Percentiles rank a stretch among this genome's conserved stretches.
phyloP scores from a whole-genome alignment of 768 basidiomycete species.

The Exsudoporus frostii region DNA sequence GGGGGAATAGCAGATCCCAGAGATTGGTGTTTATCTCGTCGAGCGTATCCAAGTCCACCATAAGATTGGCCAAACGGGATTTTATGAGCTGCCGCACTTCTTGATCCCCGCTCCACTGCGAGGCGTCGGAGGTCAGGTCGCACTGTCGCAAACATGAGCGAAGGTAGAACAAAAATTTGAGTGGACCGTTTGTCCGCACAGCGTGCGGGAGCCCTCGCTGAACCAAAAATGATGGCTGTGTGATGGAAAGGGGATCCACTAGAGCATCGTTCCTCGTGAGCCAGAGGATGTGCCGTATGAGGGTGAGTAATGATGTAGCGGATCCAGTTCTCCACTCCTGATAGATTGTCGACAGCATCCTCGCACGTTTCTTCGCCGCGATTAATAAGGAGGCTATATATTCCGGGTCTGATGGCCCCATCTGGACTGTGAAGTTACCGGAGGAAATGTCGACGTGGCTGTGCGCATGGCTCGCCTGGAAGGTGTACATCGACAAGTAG shows the following conservation, averaged over 20 bases:
- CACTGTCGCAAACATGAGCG: constrained; percentile 50
- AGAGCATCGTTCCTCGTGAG: constrained; percentile 48
- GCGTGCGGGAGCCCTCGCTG: constrained; percentile 67
- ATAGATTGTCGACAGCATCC: constrained; percentile 16
- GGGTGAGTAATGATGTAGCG: constrained; percentile 33
- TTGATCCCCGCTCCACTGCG: constrained; percentile 19
- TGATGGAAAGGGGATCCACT: constrained; percentile 77
- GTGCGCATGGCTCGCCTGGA: constrained; percentile 17
- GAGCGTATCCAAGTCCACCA: constrained; percentile 45
- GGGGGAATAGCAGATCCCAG: constrained; percentile 24
- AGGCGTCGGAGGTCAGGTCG: constrained; percentile 28
- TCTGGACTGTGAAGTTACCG: constrained; percentile 21
- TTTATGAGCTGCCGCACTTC: constrained; percentile 38
- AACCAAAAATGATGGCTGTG: constrained; percentile 80
- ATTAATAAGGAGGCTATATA: constrained; percentile 19
- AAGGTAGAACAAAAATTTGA: constrained; percentile 77
- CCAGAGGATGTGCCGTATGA: constrained; percentile 48
- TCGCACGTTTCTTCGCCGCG: constrained; percentile 8
- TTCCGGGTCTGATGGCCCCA: constrained; percentile 32
- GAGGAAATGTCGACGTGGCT: constrained; percentile 18
- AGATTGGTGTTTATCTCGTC: constrained; percentile 23
- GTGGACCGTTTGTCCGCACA: constrained; percentile 64
- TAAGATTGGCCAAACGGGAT: constrained; percentile 34
- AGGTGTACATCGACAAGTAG: constrained; percentile 13
- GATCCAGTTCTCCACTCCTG: constrained; percentile 31